Evolutionary conservation across 805 yeast genomes (phyloP).

Genomic region (Yarrowia alimentaria): DNA sequence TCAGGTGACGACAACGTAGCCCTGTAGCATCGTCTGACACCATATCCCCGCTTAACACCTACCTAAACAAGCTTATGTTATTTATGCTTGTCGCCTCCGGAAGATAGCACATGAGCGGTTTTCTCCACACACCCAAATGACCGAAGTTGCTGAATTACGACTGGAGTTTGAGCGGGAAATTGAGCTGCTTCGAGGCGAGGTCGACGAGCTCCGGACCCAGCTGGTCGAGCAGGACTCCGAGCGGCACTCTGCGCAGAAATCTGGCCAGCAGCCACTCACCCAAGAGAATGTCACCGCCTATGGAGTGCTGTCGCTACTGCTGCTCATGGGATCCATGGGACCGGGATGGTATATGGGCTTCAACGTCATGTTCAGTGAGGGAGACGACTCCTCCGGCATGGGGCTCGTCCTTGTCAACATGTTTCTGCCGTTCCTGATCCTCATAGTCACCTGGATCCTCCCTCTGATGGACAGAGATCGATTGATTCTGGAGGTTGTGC

Average conservation of each 20-base stretch:
- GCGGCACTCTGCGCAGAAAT: neutral
- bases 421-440: neutral
- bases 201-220: conserved; percentile 6
- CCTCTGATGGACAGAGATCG: conserved; percentile 10
- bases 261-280: neutral
- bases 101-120: conserved; percentile 5
- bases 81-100: too few species aligned
- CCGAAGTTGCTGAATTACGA: conserved; percentile 22
- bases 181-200: conserved; percentile 1
- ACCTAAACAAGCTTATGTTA: too few species aligned
- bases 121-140: neutral
- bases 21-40: too few species aligned
- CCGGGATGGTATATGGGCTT: conserved; percentile 13
- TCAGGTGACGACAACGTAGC: too few species aligned
- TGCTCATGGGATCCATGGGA: neutral
- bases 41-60: too few species aligned
- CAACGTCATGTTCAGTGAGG: neutral
- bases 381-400: neutral
- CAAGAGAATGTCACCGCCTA: neutral
- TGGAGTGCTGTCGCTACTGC: conserved; percentile 6
- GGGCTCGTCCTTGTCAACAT: conserved; percentile 7
- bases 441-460: neutral
- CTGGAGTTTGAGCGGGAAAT: conserved; percentile 6
- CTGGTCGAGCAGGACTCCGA: conserved; percentile 5
- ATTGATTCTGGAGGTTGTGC: neutral